Percentiles rank a stretch among this genome's conserved stretches.
Conservation (phyloP, 768 basidiomycete genomes). For the Tulasnella sp. region DNA sequence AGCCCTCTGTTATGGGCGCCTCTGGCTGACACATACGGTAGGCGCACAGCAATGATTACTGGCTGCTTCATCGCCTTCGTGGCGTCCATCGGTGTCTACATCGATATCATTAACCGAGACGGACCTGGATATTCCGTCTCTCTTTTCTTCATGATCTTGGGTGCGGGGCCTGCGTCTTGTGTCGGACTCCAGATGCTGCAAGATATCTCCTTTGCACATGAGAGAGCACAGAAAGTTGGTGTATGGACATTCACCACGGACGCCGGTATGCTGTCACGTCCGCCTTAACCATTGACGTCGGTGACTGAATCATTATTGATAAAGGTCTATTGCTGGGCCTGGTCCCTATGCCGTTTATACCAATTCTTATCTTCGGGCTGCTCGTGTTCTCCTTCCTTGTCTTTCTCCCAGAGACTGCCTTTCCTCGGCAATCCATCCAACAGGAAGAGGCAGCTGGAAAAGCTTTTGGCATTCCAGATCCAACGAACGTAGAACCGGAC, state of each 20-base stretch:
- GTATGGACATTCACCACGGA: constrained; percentile 18
- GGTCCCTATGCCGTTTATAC: constrained; percentile 12
- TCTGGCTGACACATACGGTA: constrained; percentile 16
- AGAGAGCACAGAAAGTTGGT: constrained; percentile 17
- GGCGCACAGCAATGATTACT: constrained; percentile 14
- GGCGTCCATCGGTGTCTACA: constrained; percentile 15
- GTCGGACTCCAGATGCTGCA: constrained; percentile 18
- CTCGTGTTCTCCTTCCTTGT: constrained; percentile 13
- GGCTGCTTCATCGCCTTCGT: constrained; percentile 16
- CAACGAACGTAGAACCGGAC: no score
- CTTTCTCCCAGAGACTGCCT: constrained; percentile 16
- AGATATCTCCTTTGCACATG: constrained; percentile 16
- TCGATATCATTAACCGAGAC: constrained; percentile 1
- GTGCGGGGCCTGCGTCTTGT: constrained; percentile 17
- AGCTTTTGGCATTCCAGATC: no score
- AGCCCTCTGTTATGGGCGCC: constrained; percentile 19
- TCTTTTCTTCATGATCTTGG: constrained; percentile 19
- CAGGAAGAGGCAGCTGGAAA: background rate
- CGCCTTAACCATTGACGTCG: no score
- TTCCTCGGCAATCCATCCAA: background rate
- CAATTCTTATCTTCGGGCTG: constrained; percentile 17
- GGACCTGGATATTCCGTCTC: constrained; percentile 17
- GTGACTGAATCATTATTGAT: no score
- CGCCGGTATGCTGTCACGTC: constrained; percentile 11
- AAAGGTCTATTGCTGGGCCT: constrained; percentile 18